These are phyloP conservation scores for Zygoascus ofunaensis DNA, from an alignment of 805 yeast species.

Conservation along the genomic window DNA sequence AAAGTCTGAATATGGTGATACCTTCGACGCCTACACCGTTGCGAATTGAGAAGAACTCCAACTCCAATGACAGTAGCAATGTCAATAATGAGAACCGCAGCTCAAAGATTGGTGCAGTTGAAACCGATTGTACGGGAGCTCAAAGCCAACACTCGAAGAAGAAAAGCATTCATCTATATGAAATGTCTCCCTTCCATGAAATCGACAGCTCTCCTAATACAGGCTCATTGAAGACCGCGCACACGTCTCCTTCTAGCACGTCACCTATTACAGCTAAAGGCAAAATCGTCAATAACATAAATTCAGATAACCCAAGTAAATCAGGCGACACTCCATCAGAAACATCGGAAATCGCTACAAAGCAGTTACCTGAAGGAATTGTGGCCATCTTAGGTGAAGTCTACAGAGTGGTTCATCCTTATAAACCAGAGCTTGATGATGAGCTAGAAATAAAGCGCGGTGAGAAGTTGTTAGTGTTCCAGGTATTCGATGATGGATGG, in stretches of 20 bases:
- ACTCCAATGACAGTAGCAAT: not conserved
- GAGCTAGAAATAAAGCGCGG: conserved; percentile 61
- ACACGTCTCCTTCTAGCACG: conserved; percentile 1
- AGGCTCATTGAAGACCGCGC: not conserved
- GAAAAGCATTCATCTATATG: not conserved
- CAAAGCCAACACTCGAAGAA: no score
- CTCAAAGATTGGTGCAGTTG: no score
- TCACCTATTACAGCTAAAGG: not conserved
- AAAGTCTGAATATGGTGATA: not conserved
- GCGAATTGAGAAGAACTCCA: not conserved
- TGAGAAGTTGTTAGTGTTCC: conserved; percentile 65
- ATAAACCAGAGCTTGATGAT: conserved; percentile 72
- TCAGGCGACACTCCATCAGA: not conserved
- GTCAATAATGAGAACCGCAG: not conserved
- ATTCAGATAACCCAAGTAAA: not conserved
- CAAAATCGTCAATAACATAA: not conserved
- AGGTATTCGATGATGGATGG: conserved; percentile 90
- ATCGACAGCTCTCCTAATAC: not conserved
- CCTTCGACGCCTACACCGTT: not conserved
- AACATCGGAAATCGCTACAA: not conserved
- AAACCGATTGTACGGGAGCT: no score
- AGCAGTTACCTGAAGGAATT: conserved; percentile 8
- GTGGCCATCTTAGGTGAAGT: conserved; percentile 40
- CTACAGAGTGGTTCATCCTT: conserved; percentile 63
- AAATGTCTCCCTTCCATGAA: not conserved